These are phyloP conservation scores for Candida albicans DNA, from an alignment of 1,139 yeast species.

Conservation along the genomic window DNA sequence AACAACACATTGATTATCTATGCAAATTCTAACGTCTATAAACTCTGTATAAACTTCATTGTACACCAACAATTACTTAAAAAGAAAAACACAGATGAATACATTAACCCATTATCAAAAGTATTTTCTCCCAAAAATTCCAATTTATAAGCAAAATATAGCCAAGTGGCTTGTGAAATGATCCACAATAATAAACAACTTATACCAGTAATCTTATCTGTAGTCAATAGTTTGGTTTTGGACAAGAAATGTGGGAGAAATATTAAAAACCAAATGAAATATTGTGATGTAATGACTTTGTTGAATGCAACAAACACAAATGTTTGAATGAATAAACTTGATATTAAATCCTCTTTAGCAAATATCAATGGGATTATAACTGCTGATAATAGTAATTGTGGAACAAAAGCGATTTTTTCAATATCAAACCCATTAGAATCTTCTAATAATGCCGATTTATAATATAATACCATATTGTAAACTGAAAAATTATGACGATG, in stretches of 20 bases:
- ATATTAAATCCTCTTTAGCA: conserved; percentile 53
- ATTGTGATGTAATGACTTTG: conserved; percentile 92
- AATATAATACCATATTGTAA: conserved; percentile 76
- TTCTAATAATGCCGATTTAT: conserved; percentile 44
- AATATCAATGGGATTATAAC: conserved; percentile 60
- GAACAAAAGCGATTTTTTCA: conserved; percentile 70
- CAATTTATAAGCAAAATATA: conserved; percentile 70
- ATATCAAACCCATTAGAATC: conserved; percentile 14
- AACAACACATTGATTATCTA: not conserved
- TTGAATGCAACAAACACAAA: conserved; percentile 87
- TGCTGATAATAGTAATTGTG: conserved; percentile 68
- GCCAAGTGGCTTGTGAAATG: conserved; percentile 73
- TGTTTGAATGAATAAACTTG: conserved; percentile 83
- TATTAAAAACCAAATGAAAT: conserved; percentile 90
- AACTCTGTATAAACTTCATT: conserved; percentile 55
- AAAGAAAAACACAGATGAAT: conserved; percentile 66
- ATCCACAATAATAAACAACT: conserved; percentile 60
- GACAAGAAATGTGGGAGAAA: conserved; percentile 72
- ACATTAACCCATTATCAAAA: conserved; percentile 62
- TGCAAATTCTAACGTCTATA: conserved; percentile 6
- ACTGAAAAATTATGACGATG: conserved; percentile 94
- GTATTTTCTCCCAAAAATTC: conserved; percentile 77
- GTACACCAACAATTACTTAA: conserved; percentile 64
- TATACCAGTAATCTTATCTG: conserved; percentile 32
- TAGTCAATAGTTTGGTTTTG: conserved; percentile 35